Base-by-base conservation (phyloP, 768 basidiomycete genomes). In the Mrakia blollopis region DNA sequence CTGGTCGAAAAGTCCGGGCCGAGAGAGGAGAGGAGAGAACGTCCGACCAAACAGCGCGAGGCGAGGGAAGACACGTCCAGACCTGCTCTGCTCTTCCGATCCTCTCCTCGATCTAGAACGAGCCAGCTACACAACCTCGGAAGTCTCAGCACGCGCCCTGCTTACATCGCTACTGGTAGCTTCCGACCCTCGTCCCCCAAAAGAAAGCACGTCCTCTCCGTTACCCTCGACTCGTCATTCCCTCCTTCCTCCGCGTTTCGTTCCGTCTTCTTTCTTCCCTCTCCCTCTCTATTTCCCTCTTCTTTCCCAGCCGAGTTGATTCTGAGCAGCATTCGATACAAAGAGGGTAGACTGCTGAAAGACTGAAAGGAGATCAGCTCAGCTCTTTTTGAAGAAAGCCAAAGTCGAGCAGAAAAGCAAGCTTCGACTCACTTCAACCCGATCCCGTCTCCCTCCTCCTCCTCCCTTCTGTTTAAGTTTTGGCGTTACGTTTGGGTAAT, bases 271-370 rank as follows among this genome's bases (percentile, higher is more conserved):
- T 54, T n/a, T 23, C 21, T 54, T 54, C 52, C 52, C 52, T 54
- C 52, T n/a, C 18, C 52, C 23, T 25, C 8, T n/a, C n/a, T n/a
- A n/a, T n/a, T n/a, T n/a, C n/a, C n/a, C 52, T 9, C 52, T 21
- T 0, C 23, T 25, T n/a, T 8, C 25, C 61, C 61, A 62, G 10
- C 14, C 11, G 3, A 5, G 14, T 37, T 41, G 32, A 67, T 44
- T 68, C 23, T 68, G 18, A 57, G 28, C n/a, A 9, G 65, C 65
- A 68, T 68, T 68, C 37, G 65, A 37, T 68, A 68, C 65, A 68
- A 37, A 68, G 39, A 21, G 32, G 65, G 1, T 21, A 9, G 21
- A 8, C 4, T 23, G 18, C 65, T 6, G n/a, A 23, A 39, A 39
- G 14, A 13, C 63, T 28, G 23, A 39, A 10, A 35, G 10, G 16